phyloP scores from a whole-genome alignment of 768 basidiomycete species.

The Sarcomyxa edulis region DNA sequence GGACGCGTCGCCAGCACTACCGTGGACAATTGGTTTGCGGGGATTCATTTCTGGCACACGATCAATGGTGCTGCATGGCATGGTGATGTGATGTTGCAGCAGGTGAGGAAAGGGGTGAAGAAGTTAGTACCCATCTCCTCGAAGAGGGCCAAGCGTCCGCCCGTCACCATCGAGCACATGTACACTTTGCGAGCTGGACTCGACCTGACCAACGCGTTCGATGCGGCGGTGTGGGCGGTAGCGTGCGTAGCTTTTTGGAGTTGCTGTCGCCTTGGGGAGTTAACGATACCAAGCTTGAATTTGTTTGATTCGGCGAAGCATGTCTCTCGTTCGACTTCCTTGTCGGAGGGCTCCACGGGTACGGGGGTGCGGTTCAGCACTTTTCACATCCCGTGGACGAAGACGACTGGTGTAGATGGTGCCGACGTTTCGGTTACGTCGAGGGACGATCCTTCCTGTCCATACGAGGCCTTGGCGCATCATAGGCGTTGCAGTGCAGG shows the following conservation, averaged over 20 bases:
- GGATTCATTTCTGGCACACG: conserved; percentile 28
- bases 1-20: conserved; percentile 13
- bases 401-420: conserved; percentile 21
- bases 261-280: conserved; percentile 24
- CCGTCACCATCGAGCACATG: conserved; percentile 26
- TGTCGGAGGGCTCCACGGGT: not conserved
- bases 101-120: conserved; percentile 8
- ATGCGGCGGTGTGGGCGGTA: conserved; percentile 25
- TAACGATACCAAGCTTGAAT: conserved; percentile 9
- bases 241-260: conserved; percentile 29
- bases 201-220: conserved; percentile 15
- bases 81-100: conserved; percentile 11
- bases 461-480: conserved; percentile 14
- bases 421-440: conserved; percentile 22
- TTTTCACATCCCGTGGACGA: conserved; percentile 30
- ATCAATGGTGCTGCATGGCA: conserved; percentile 26
- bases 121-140: conserved; percentile 15
- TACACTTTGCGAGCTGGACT: conserved; percentile 13
- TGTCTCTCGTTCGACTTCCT: conserved; percentile 4
- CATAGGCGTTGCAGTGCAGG: conserved; percentile 14
- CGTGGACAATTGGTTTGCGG: conserved; percentile 23
- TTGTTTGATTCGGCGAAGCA: conserved; percentile 12
- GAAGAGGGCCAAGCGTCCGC: conserved; percentile 11
- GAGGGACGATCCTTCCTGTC: conserved; percentile 8
- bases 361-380: conserved; percentile 8